Evolutionary conservation across 2,329 filamentous ascomycete species (phyloP).

Genomic region (Ceratocystis diversiconidia): DNA sequence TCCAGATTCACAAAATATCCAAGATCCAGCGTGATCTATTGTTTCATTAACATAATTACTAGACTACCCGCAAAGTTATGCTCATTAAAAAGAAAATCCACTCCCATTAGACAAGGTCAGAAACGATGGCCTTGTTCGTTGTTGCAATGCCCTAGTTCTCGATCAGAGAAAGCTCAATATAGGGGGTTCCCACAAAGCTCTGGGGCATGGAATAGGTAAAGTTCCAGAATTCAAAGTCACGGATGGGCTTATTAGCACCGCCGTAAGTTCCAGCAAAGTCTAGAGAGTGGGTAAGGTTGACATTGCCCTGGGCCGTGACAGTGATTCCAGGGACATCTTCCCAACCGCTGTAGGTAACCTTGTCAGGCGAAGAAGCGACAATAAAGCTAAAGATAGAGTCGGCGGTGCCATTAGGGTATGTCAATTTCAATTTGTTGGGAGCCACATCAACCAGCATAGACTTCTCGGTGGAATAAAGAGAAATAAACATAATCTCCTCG

Average conservation of each 20-base stretch:
- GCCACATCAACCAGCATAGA: constrained; percentile 30
- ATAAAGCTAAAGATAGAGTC: constrained; percentile 37
- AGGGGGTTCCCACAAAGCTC: constrained; percentile 20
- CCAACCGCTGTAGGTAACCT: constrained; percentile 32
- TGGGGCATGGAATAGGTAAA: constrained; percentile 30
- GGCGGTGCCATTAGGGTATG: constrained; percentile 39
- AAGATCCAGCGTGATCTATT: not conserved
- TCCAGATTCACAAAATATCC: not conserved
- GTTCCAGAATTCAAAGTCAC: constrained; percentile 35
- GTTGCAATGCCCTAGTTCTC: not conserved
- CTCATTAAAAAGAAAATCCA: not conserved
- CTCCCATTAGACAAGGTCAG: not conserved
- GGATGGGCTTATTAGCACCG: constrained; percentile 23
- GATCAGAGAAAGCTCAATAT: constrained; percentile 11
- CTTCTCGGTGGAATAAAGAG: constrained; percentile 29
- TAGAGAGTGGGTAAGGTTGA: constrained; percentile 28
- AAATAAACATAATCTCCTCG: constrained; percentile 24
- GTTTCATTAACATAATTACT: not conserved
- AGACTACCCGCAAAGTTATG: not conserved
- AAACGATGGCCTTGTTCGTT: not conserved
- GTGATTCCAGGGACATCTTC: constrained; percentile 34
- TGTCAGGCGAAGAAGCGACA: constrained; percentile 33
- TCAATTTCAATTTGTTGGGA: constrained; percentile 32
- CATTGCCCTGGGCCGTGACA: constrained; percentile 33
- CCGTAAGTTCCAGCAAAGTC: constrained; percentile 31